Evolutionary conservation across 1,284 basidiomycete genomes (phyloP).

Genomic region (Schizophyllum amplum): DNA sequence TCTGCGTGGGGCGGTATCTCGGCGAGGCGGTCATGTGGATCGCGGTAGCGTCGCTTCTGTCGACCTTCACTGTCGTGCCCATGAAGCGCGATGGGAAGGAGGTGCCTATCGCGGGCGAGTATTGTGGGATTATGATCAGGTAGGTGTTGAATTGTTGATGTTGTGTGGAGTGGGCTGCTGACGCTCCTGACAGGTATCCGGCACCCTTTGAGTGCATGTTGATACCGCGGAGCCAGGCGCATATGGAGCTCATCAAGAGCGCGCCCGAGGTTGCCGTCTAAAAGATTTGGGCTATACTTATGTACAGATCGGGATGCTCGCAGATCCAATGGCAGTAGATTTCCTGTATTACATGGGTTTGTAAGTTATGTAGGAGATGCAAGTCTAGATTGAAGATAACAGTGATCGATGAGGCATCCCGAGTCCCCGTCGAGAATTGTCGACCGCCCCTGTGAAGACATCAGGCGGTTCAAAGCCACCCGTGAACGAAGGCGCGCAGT

Average conservation of each 20-base stretch:
- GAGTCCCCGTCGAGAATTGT: no score
- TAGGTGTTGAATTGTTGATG: not conserved
- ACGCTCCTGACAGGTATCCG: conserved; percentile 3
- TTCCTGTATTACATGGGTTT: no score
- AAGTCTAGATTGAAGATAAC: no score
- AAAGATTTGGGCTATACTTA: no score
- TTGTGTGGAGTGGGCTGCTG: not conserved
- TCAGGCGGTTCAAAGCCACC: no score
- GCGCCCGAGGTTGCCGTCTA: not conserved
- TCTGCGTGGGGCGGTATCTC: conserved; percentile 40
- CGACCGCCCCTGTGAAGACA: no score
- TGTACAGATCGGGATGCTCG: no score
- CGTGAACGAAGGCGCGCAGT: no score
- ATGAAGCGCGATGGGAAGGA: conserved; percentile 18
- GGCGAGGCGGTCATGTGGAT: conserved; percentile 20
- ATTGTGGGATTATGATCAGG: conserved; percentile 9
- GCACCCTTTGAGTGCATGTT: conserved; percentile 10
- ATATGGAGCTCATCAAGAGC: conserved; percentile 6
- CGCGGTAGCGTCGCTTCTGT: conserved; percentile 16
- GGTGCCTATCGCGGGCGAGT: conserved; percentile 15
- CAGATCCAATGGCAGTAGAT: no score
- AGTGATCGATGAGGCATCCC: no score
- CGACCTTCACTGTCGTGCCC: conserved; percentile 17
- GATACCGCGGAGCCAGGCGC: conserved; percentile 5
- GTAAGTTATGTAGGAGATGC: no score